Evolutionary conservation across 2,329 filamentous ascomycete genomes (phyloP).

Genomic region (Colletotrichum siamense): DNA sequence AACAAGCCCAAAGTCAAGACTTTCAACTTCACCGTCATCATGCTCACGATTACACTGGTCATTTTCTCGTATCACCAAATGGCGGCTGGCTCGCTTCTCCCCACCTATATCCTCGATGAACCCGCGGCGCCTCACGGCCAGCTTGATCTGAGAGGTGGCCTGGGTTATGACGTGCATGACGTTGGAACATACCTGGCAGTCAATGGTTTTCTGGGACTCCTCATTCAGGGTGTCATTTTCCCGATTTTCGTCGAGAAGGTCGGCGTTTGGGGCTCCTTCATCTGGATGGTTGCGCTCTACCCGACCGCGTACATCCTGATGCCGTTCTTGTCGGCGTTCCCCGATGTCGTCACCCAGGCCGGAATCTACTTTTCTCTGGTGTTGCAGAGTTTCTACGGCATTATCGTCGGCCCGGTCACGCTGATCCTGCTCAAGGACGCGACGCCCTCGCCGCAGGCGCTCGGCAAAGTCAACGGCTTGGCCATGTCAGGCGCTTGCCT

Average conservation of each 20-base stretch:
- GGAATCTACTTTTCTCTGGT: slow-evolving; percentile 71
- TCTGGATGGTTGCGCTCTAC: slow-evolving; percentile 69
- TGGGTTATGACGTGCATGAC: slow-evolving; percentile 67
- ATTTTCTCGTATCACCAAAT: slow-evolving; percentile 52
- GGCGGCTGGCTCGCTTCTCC: slow-evolving; percentile 47
- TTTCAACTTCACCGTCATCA: slow-evolving; percentile 40
- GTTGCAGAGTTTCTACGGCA: slow-evolving; percentile 71
- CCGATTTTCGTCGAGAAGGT: slow-evolving; percentile 67
- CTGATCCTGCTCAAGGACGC: slow-evolving; percentile 78
- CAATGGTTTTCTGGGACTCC: slow-evolving; percentile 74
- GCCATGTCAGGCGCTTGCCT: slow-evolving; percentile 76
- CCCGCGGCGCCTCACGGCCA: slow-evolving; percentile 30
- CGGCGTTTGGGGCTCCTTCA: slow-evolving; percentile 71
- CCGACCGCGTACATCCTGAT: slow-evolving; percentile 73
- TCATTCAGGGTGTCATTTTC: slow-evolving; percentile 76
- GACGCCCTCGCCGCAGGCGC: slow-evolving; percentile 63
- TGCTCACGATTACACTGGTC: slow-evolving; percentile 45
- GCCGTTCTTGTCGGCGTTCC: slow-evolving; percentile 69
- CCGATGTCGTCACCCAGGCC: slow-evolving; percentile 55
- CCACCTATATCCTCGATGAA: slow-evolving; percentile 46
- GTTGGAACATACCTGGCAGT: slow-evolving; percentile 73
- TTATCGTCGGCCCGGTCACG: slow-evolving; percentile 71
- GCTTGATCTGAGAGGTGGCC: slow-evolving; percentile 60
- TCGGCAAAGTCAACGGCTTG: slow-evolving; percentile 76
- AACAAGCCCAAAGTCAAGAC: slow-evolving; percentile 32